Base-by-base conservation (phyloP, 73 alveolate species). In the Blepharisma japonicum region DNA sequence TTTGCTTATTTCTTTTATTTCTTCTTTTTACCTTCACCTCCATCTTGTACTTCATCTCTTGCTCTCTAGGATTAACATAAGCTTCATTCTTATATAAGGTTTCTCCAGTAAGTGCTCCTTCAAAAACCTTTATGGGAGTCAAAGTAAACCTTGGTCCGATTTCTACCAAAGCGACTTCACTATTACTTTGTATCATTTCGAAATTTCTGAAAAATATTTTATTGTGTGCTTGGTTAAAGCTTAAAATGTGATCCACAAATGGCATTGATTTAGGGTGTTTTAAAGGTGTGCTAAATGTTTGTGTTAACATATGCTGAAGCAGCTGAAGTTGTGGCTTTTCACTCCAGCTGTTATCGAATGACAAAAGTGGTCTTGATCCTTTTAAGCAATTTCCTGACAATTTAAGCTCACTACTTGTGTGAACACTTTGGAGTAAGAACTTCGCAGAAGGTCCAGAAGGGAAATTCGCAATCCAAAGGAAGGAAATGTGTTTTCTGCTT, bases 181-280 rank as follows among this genome's bases (percentile, higher is more conserved):
- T 72, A 71, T 91, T 90, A 9, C 49, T 39, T 82, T 91, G 89
- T 50, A 90, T 82, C 32, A 96, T 84, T 88, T 96, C 91, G 83
- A 91, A 96, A 83, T 91, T 90, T 84, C 99, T 91, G 79, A 96
- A 87, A 96, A 96, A 96, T 27, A 96, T 86, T 81, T 71, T 32
- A 32, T 32, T 32, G 81, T 84, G 46, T 79, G 74, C 32, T 20
- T 61, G 71, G 6, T 71, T 18, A 91, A 96, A 96, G 55, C 97
- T 82, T 8, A 95, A 86, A 51, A 94, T 92, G 71, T 96, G 98
- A 85, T 96, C 99, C 67, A 94, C 84, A 85, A 96, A 96, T 23
- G 99, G 99, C 92, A 86, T 94, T 56, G 98, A 86, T 87, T 96
- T 96, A 9, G 99, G 99, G 86, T 96, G 99, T 68, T 93, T 89